Percentiles rank a stretch among this genome's conserved stretches.
phyloP scores from a whole-genome alignment of 2,329 filamentous ascomycete genomes.

The Leptographium flavum region DNA sequence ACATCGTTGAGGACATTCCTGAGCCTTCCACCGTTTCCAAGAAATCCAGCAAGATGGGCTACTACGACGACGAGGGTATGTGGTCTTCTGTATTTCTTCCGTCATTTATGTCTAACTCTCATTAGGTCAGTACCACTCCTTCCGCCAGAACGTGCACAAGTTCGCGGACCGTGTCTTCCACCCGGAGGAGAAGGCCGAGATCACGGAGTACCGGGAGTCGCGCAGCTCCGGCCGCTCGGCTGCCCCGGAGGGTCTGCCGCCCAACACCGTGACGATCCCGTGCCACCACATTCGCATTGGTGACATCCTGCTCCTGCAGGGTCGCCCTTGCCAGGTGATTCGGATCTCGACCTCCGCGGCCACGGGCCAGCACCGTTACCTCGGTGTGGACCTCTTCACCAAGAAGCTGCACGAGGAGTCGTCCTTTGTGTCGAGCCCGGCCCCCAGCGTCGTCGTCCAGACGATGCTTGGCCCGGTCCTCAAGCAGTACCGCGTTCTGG shows the following conservation, averaged over 20 bases:
- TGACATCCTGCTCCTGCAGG: conserved; percentile 97
- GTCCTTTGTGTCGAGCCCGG: conserved; percentile 92
- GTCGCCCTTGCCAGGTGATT: conserved; percentile 98
- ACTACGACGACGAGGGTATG: conserved; percentile 50
- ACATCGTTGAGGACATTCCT: conserved; percentile 53
- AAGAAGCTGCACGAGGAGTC: conserved; percentile 99
- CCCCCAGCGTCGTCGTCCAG: conserved; percentile 92
- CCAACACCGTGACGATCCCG: conserved; percentile 92
- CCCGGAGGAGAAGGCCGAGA: conserved; percentile 31
- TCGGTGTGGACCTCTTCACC: conserved; percentile 99
- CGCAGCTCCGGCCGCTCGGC: conserved; percentile 18
- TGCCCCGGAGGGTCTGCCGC: conserved; percentile 21
- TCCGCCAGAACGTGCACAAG: conserved; percentile 42
- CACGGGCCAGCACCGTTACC: conserved; percentile 98
- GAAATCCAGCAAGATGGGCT: conserved; percentile 47
- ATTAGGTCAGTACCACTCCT: conserved; percentile 43
- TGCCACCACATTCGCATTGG: conserved; percentile 99
- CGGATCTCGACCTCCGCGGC: conserved; percentile 96
- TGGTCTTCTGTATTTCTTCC: neutral
- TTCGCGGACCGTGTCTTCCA: conserved; percentile 40
- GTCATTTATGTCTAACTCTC: neutral
- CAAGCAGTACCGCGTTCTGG: conserved; percentile 99
- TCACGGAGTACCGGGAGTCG: conserved; percentile 32
- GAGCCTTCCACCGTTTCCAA: conserved; percentile 25
- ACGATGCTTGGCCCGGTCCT: conserved; percentile 98